Conservation (phyloP, 2,329 filamentous ascomycete species). For the Aspergillus fumigatus region DNA sequence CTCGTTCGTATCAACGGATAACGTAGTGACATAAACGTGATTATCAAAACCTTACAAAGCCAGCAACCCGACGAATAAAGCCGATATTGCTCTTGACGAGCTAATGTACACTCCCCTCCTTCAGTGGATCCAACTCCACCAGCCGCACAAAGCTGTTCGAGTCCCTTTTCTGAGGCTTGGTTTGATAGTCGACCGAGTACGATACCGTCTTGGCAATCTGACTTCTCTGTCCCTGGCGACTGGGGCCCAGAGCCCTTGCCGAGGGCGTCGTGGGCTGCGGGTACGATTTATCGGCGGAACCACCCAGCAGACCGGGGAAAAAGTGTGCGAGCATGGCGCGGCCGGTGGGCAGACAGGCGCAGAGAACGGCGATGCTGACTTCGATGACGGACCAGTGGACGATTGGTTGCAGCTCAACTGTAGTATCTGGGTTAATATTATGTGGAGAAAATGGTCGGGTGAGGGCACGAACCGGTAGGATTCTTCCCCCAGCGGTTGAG, state of each 20-base stretch:
- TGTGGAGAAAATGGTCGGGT: not conserved
- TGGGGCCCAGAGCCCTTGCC: not conserved
- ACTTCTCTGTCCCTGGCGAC: conserved; percentile 3
- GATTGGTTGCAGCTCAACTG: conserved; percentile 19
- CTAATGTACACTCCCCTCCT: not conserved
- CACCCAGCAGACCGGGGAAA: conserved; percentile 15
- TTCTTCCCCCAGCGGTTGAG: conserved; percentile 20
- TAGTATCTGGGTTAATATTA: not conserved
- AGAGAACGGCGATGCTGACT: conserved; percentile 22
- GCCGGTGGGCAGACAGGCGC: conserved; percentile 23
- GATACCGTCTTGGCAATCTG: conserved; percentile 22
- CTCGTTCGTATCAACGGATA: not conserved
- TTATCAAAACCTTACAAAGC: not conserved
- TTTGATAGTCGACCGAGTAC: conserved; percentile 21
- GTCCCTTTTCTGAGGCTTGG: conserved; percentile 6
- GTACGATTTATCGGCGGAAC: conserved; percentile 9
- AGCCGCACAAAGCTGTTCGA: conserved; percentile 10
- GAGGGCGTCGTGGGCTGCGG: conserved; percentile 2
- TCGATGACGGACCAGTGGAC: conserved; percentile 28
- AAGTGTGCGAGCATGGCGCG: conserved; percentile 18
- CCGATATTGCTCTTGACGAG: not conserved
- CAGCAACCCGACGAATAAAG: not conserved
- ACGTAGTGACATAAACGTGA: too few relatives aligned
- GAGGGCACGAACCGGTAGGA: conserved; percentile 6
- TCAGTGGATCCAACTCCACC: conserved; percentile 9